Evolutionary conservation across 257 asterid genomes (phyloP).

Genomic region (Solanum lycopersicoides): DNA sequence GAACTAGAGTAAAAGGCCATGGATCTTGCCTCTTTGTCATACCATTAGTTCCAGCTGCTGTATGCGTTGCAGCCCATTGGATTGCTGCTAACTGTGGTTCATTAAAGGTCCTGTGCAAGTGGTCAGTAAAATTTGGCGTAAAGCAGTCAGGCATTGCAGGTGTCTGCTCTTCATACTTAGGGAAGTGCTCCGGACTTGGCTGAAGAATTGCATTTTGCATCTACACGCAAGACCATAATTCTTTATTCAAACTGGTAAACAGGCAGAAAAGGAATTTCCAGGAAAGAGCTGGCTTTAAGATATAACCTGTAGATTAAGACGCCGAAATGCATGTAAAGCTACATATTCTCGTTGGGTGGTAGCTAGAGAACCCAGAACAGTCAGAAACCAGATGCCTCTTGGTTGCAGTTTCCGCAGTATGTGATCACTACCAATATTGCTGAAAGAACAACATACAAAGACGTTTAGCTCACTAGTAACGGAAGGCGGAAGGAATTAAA

Average conservation of each 20-base stretch:
- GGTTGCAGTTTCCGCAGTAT: constrained; percentile 84
- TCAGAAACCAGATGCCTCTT: constrained; percentile 80
- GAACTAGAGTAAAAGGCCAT: constrained; percentile 97
- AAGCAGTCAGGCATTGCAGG: constrained; percentile 99
- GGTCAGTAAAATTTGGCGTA: constrained; percentile 76
- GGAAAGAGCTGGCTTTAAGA: not conserved
- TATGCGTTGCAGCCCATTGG: constrained; percentile 98
- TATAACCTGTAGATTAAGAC: constrained; percentile 78
- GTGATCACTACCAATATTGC: constrained; percentile 76
- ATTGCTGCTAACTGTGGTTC: constrained; percentile 91
- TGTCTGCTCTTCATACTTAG: constrained; percentile 92
- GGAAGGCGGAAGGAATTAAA: not conserved
- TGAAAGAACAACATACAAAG: constrained; percentile 13
- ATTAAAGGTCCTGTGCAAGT: constrained; percentile 70
- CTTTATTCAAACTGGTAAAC: constrained; percentile 1
- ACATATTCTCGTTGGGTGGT: constrained; percentile 93
- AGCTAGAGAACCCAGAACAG: constrained; percentile 85
- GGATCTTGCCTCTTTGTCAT: constrained; percentile 84
- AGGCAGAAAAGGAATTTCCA: not conserved
- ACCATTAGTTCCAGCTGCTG: constrained; percentile 92
- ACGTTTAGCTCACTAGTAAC: not conserved
- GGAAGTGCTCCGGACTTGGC: constrained; percentile 94
- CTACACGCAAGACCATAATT: constrained; percentile 26
- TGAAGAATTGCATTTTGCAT: constrained; percentile 99
- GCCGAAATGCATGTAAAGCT: constrained; percentile 94